Evolutionary conservation across 192 early-diverging fungal species (phyloP), one percentile per base, ranked within the genome.

Genomic region (Gaertneriomyces sp.): DNA sequence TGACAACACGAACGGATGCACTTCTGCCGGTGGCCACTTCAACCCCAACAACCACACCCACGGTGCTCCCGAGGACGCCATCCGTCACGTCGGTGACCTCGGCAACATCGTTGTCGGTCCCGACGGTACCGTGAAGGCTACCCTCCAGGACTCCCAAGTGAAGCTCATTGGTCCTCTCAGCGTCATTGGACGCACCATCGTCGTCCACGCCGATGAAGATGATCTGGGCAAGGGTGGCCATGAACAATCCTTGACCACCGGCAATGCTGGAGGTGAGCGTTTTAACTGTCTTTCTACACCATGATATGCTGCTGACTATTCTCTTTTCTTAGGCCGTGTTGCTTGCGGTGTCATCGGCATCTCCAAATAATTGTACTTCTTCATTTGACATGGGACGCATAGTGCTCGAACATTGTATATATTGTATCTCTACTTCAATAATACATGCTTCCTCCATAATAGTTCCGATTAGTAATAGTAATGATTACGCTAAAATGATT

Each of bases 281-380:
- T 5, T 38, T 6, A 51, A 51, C 0, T 17, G 47, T 49, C 12
- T 38, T 56, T 56, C 14, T 12, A 5, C 39, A 38, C 12, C 17
- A 4, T 14, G 14, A 33, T 38, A 6, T 16, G 39, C 8, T 39
- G 12, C 20, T 38, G 12, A 25, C 39, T 56, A 12, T 7, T 42
- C 19, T 64, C 41, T 16, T 40, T 33, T 58, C 10, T 3, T 56
- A 64, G 66, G 76, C 50, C 90, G 93, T 69, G 77, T 84, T 55
- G 89, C 88, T 44, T 96, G 93, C 79, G 93, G 92, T 80, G 92
- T 93, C 76, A 90, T 95, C 76, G 92, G 92, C 66, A 80, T 87
- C 69, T 64, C 82, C 69, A 76, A 82, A 43, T 68, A 68, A 53
- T 46, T 25, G 47, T 12, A 49, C 12, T 49, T 49, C 47, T 33